A percentile compares a stretch with the other conserved stretches of the same genome.
These are phyloP conservation scores for Claviceps quebecensis DNA, from an alignment of 2,329 filamentous ascomycete species.

Conservation along the genomic window DNA sequence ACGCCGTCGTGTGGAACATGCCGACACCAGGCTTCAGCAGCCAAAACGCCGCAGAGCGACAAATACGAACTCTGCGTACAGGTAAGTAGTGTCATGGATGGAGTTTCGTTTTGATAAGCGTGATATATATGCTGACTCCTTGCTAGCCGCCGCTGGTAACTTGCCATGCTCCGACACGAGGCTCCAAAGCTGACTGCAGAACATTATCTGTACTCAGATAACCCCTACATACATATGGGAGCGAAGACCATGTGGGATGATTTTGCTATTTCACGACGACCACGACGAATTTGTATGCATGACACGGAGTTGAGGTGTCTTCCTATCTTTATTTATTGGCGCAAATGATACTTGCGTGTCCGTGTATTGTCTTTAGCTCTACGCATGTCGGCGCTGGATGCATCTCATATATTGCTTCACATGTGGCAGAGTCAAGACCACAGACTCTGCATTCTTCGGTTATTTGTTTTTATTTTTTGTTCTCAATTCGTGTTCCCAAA, in stretches of 20 bases:
- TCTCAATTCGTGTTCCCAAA: no score
- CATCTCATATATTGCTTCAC: no score
- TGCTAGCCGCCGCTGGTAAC: slow-evolving; percentile 23
- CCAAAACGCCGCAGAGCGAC: slow-evolving; percentile 18
- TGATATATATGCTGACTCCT: slow-evolving; percentile 2
- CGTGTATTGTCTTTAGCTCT: no score
- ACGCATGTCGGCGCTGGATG: no score
- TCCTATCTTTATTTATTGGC: neutral
- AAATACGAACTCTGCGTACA: slow-evolving; percentile 24
- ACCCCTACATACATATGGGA: neutral
- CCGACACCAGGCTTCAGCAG: slow-evolving; percentile 10
- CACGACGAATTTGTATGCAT: slow-evolving; percentile 4
- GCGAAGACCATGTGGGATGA: neutral
- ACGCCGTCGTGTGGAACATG: slow-evolving; percentile 11
- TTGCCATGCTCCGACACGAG: neutral
- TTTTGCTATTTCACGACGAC: slow-evolving; percentile 1
- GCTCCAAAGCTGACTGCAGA: neutral
- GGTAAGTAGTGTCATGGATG: slow-evolving; percentile 12
- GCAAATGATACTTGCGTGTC: no score
- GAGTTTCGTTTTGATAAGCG: neutral
- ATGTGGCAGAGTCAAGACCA: no score
- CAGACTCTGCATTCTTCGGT: no score
- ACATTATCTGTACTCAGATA: neutral
- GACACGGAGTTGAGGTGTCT: neutral
- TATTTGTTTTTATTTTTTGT: no score